Conservation (phyloP, 305 asterid genomes). For the Solanum hybrid region DNA sequence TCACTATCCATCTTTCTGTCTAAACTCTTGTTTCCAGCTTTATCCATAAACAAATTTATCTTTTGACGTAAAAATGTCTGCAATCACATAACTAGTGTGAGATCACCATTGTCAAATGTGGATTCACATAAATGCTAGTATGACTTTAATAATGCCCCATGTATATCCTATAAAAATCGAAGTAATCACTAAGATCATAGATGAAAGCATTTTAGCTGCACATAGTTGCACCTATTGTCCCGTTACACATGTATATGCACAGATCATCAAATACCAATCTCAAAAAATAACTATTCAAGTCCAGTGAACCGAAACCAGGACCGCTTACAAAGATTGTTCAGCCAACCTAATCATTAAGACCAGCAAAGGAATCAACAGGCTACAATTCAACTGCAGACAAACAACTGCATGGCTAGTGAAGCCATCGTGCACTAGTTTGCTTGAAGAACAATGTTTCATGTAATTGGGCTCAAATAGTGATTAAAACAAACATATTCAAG, state of each 20-base stretch:
- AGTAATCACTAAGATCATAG: background rate
- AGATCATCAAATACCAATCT: background rate
- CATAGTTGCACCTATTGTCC: background rate
- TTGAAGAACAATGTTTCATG: background rate
- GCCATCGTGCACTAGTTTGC: background rate
- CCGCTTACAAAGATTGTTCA: background rate
- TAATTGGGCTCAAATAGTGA: background rate
- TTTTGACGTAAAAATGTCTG: slow-evolving; percentile 90
- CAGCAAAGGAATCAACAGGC: background rate
- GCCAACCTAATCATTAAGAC: background rate
- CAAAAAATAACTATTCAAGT: background rate
- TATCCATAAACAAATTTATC: slow-evolving; percentile 52
- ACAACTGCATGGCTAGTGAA: background rate
- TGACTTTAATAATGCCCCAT: background rate
- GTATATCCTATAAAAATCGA: background rate
- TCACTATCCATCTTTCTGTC: slow-evolving; percentile 25
- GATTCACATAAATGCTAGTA: background rate
- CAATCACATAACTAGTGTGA: slow-evolving; percentile 4
- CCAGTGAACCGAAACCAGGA: background rate
- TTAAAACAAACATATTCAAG: background rate
- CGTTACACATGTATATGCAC: background rate
- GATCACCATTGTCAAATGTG: background rate
- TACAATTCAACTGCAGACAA: background rate
- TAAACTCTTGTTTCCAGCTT: slow-evolving; percentile 35
- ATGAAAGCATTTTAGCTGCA: background rate